A percentile compares a stretch with the other conserved stretches of the same genome.
These are phyloP conservation scores for Bonnemaisonia californica DNA, from an alignment of 31 red algal species.

Conservation along the genomic window DNA sequence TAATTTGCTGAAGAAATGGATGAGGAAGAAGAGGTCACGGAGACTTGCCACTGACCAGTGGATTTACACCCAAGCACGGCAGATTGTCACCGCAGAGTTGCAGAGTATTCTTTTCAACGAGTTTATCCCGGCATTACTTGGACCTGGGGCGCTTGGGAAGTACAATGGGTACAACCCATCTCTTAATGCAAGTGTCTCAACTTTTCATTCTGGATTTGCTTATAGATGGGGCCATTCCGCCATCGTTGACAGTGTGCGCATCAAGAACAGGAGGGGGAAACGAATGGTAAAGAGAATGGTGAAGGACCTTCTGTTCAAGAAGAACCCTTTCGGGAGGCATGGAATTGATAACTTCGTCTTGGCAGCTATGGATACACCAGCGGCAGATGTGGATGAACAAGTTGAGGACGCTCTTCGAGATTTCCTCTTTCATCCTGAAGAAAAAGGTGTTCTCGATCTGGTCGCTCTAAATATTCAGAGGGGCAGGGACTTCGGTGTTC, in stretches of 20 bases:
- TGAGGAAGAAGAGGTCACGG: neutral
- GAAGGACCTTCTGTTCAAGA: slow-evolving; percentile 64
- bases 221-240: slow-evolving; percentile 77
- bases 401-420: slow-evolving; percentile 38
- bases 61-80: slow-evolving; percentile 60
- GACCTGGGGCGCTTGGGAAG: slow-evolving; percentile 24
- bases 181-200: slow-evolving; percentile 56
- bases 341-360: slow-evolving; percentile 48
- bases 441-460: slow-evolving; percentile 31
- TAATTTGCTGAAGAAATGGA: slow-evolving; percentile 1
- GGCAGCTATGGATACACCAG: slow-evolving; percentile 27
- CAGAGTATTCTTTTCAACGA: slow-evolving; percentile 77
- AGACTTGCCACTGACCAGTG: slow-evolving; percentile 32
- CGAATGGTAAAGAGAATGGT: neutral
- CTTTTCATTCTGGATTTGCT: slow-evolving; percentile 49
- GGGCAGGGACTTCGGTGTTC: slow-evolving; percentile 41
- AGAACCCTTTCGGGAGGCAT: slow-evolving; percentile 15
- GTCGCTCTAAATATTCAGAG: slow-evolving; percentile 51
- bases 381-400: slow-evolving; percentile 1
- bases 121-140: slow-evolving; percentile 63
- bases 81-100: slow-evolving; percentile 67
- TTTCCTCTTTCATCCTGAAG: slow-evolving; percentile 23
- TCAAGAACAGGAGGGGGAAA: slow-evolving; percentile 14
- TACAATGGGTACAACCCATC: slow-evolving; percentile 58
- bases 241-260: slow-evolving; percentile 32